Evolutionary conservation across 2,329 filamentous ascomycete species (phyloP), one percentile per base, ranked within the genome.

Genomic region (Colletotrichum tropicale): DNA sequence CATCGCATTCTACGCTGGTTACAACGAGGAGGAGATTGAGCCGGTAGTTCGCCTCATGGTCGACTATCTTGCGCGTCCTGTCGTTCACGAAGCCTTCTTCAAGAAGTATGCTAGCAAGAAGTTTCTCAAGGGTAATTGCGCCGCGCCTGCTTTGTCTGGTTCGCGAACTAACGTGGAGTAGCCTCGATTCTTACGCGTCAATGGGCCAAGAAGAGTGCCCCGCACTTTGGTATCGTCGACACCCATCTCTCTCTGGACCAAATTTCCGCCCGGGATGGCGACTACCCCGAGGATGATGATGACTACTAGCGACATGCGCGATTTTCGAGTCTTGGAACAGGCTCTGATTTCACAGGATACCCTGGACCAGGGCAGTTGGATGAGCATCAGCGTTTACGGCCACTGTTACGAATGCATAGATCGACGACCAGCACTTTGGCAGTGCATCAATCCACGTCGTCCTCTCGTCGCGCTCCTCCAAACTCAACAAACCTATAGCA

Each of bases 81-180:
- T 98, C 70, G 91, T 93, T 58, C 97, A 99, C 82, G 96, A 98
- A 84, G 98, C 97, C 48, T 98, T 99, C 90, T 98, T 98, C 91
- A 98, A 98, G 91, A 99, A 99, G 87, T 99, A 99, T 85, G 97
- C 97, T 72, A 98, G 95, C 91, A 99, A 98, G 90, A 98, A 98
- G 87, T 99, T 98, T 87, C 88, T 98, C 81, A 99, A 99, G 89
- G 96, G 96, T 98, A 92, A 87, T 90, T 80, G n/a, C 26, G 32
- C 34, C 18, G 38, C 24, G 6, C 6, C 15, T 15, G 30, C 30
- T 26, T 36, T 8, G n/a, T 16, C 32, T 30, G 6, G 12, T 64
- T 76, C 69, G 36, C 79, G 82, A 79, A 81, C 79, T 83, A 48
- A 82, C 78, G 56, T 3, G 7, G 3, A 5, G 6, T 58, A 98